phyloP scores from a whole-genome alignment of 495 filamentous ascomycete species.

The Aspergillus homomorphus region DNA sequence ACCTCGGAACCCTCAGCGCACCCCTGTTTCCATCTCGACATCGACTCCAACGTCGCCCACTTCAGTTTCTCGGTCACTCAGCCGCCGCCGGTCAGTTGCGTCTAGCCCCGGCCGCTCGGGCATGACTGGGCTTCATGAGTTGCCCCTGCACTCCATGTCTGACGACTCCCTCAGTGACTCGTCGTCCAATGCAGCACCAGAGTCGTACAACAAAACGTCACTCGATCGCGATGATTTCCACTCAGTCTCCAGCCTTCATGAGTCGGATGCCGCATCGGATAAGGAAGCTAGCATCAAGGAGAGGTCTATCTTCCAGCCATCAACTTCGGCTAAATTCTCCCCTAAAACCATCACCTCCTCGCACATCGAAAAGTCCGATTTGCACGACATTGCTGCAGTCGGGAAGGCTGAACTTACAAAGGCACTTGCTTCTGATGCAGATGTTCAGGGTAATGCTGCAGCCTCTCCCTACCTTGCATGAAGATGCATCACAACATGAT shows the following conservation, averaged over 20 bases:
- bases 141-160: constrained; percentile 22
- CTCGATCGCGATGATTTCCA: constrained; percentile 43
- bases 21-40: constrained; percentile 18
- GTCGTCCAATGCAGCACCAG: constrained; percentile 18
- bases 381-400: background rate
- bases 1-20: constrained; percentile 54
- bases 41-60: constrained; percentile 22
- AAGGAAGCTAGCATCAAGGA: constrained; percentile 8
- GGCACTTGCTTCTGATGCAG: constrained; percentile 8
- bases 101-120: constrained; percentile 25
- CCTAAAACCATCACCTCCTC: background rate
- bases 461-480: constrained; percentile 1
- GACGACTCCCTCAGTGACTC: constrained; percentile 22
- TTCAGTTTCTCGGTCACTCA: constrained; percentile 15
- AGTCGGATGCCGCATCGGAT: constrained; percentile 17
- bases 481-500: background rate
- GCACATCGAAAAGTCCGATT: background rate
- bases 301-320: constrained; percentile 2
- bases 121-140: constrained; percentile 18
- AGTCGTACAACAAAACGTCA: constrained; percentile 21
- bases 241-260: constrained; percentile 37
- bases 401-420: background rate
- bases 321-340: background rate
- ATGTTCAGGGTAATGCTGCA: background rate
- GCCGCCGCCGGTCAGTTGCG: constrained; percentile 16